Percentiles rank a stretch among this genome's conserved stretches.
These are phyloP conservation scores for Monosporozyma solicola DNA, from an alignment of 805 yeast genomes.

Conservation along the genomic window DNA sequence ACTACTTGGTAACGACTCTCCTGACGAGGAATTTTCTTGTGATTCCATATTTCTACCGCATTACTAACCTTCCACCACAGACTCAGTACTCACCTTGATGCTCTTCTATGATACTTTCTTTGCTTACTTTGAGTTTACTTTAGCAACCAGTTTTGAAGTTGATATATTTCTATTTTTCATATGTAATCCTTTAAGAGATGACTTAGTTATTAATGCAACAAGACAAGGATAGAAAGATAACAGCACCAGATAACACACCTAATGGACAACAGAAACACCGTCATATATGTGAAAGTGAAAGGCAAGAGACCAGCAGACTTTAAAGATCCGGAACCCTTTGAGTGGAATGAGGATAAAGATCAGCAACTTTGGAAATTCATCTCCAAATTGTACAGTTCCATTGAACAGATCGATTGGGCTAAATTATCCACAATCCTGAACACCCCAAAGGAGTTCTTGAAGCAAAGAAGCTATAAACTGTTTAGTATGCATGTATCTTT, in stretches of 20 bases:
- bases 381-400: constrained; percentile 16
- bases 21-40: background rate
- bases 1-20: background rate
- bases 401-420: constrained; percentile 24
- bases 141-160: background rate
- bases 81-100: background rate
- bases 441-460: constrained; percentile 27
- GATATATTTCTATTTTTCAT: background rate
- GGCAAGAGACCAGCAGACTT: constrained; percentile 34
- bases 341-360: constrained; percentile 28
- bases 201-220: background rate
- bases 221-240: background rate
- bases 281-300: constrained; percentile 38
- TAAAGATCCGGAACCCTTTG: constrained; percentile 32
- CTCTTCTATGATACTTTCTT: background rate
- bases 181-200: background rate
- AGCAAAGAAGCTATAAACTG: constrained; percentile 23
- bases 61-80: background rate
- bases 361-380: constrained; percentile 24
- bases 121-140: background rate
- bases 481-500: constrained; percentile 21
- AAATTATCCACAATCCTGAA: constrained; percentile 29
- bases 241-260: background rate
- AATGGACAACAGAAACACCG: constrained; percentile 26
- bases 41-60: background rate